Base-by-base conservation (phyloP, 2,329 filamentous ascomycete species). In the Nemania diffusa region DNA sequence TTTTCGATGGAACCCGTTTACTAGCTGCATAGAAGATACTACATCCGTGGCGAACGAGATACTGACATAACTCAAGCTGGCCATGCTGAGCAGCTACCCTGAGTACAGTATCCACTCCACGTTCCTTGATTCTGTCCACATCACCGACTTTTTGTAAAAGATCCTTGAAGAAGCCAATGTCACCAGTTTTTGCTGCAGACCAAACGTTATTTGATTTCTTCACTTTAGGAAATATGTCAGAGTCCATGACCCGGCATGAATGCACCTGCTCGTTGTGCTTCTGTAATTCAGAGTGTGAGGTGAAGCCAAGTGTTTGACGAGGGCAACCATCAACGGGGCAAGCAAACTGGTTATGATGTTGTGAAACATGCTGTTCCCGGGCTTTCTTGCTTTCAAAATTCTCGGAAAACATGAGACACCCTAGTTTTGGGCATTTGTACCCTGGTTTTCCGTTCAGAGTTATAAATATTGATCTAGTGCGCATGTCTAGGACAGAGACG, bases 371-470 rank as follows among this genome's bases (percentile, higher is more conserved):
- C 17, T 3, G 2, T 26, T 58, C 42, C 11, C 56, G 26, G 1
- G 26, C 17, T 34, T 58, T 48, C 26, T 32, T 24, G 4, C 5
- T 24, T 34, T 58, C 5, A n/a, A 58, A 58, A 13, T 22, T 5
- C 7, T 15, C 17, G 24, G 17, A 58, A 58, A 58, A 58, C 42
- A 48, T 48, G 3, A n/a, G 6, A 11, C 56, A 58, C 11, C 22
- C 34, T 6, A 9, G 42, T n/a, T 48, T 58, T 24, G n/a, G 27
- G n/a, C 56, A 58, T 48, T 37, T 58, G 56, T 58, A 58, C 15
- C 11, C 13, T 9, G 17, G 17, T 3, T 6, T 13, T 24, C 56
- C 56, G 34, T 58, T 48, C 42, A 58, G 15, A 3, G 56, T 34
- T 11, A 34, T 17, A 34, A 58, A 48, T 24, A 48, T 2, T 26